A percentile compares a stretch with the other conserved stretches of the same genome.
phyloP scores from a whole-genome alignment of 805 yeast genomes.

The Jamesozyma piceae region DNA sequence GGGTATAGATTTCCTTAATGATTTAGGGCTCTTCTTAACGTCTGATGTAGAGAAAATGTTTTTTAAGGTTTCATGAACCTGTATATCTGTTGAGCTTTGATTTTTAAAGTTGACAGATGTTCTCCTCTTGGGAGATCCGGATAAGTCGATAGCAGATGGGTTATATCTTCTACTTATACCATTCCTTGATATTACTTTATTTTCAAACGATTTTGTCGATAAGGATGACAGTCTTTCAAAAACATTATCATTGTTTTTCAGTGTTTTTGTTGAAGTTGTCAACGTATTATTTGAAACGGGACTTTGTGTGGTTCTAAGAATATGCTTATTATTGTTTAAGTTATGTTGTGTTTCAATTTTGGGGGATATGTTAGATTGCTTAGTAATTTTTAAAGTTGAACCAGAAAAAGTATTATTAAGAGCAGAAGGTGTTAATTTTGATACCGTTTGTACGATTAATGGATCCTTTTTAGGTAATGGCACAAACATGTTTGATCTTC shows the following conservation, averaged over 20 bases:
- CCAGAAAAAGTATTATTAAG: slow-evolving; percentile 5
- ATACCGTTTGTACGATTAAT: slow-evolving; percentile 13
- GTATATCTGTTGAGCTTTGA: slow-evolving; percentile 11
- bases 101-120: background rate
- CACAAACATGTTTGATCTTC: slow-evolving; percentile 29
- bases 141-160: slow-evolving; percentile 19
- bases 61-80: slow-evolving; percentile 24
- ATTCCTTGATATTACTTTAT: slow-evolving; percentile 13
- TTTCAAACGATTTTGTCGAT: slow-evolving; percentile 28
- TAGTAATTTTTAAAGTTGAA: slow-evolving; percentile 1
- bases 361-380: slow-evolving; percentile 3
- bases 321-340: background rate
- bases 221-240: slow-evolving; percentile 25
- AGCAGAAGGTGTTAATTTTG: background rate
- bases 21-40: background rate
- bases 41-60: slow-evolving; percentile 19
- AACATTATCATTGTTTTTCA: slow-evolving; percentile 14
- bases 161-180: slow-evolving; percentile 7
- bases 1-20: background rate
- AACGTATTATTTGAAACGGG: background rate
- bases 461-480: slow-evolving; percentile 31
- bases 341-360: background rate
- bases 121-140: slow-evolving; percentile 26
- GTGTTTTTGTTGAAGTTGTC: background rate
- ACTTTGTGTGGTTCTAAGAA: slow-evolving; percentile 4